These are phyloP conservation scores for Ophiostoma triangulosporum DNA, from an alignment of 2,329 filamentous ascomycete species.

Conservation along the genomic window DNA sequence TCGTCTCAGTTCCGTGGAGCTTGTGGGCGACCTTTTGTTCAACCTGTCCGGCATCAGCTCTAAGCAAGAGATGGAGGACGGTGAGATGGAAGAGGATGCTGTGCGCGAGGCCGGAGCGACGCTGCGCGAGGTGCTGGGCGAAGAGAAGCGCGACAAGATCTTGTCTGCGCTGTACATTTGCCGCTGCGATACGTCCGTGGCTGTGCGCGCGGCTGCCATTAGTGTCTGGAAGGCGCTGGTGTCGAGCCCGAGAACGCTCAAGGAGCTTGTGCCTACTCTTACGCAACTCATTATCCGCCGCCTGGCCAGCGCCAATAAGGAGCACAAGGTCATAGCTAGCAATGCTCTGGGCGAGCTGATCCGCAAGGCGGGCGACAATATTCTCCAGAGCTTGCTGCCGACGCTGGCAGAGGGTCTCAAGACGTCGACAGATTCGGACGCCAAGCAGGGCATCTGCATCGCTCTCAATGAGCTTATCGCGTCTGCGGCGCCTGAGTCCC, in stretches of 20 bases:
- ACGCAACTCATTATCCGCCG: slow-evolving; percentile 90
- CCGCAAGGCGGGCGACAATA: slow-evolving; percentile 87
- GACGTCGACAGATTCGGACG: slow-evolving; percentile 77
- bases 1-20: slow-evolving; percentile 91
- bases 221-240: slow-evolving; percentile 96
- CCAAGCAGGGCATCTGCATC: slow-evolving; percentile 94
- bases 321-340: slow-evolving; percentile 96
- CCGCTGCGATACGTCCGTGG: slow-evolving; percentile 85
- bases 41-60: slow-evolving; percentile 90
- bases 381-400: slow-evolving; percentile 74
- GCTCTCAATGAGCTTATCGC: slow-evolving; percentile 86
- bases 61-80: slow-evolving; percentile 39
- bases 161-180: slow-evolving; percentile 96
- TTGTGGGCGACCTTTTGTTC: slow-evolving; percentile 93
- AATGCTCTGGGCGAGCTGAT: slow-evolving; percentile 95
- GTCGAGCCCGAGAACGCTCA: slow-evolving; percentile 78
- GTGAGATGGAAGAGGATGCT: slow-evolving; percentile 63
- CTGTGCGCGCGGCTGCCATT: slow-evolving; percentile 81
- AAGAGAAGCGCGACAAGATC: slow-evolving; percentile 94
- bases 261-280: slow-evolving; percentile 88
- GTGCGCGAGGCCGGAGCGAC: slow-evolving; percentile 81
- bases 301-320: slow-evolving; percentile 90
- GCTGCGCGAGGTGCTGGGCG: slow-evolving; percentile 84
- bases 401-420: slow-evolving; percentile 86
- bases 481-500: slow-evolving; percentile 72